A percentile compares a stretch with the other conserved stretches of the same genome.
Evolutionary conservation across 208 protist genomes (phyloP).

Genomic region (Jaenimonas drosophilae): DNA sequence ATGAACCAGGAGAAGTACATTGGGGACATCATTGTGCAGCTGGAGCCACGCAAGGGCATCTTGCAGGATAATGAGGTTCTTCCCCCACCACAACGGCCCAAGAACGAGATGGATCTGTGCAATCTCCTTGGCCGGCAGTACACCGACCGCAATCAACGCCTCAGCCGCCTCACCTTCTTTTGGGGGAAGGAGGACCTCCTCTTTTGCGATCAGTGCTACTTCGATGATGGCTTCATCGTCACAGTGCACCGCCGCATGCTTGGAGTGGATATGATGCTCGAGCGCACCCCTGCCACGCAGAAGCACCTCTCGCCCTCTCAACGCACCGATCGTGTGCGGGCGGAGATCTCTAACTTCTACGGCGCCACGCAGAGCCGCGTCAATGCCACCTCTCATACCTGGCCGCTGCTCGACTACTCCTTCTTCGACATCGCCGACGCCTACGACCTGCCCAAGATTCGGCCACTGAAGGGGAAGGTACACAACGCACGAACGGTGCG

Average conservation of each 20-base stretch:
- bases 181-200: slow-evolving; percentile 60
- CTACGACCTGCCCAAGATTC: slow-evolving; percentile 22
- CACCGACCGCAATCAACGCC: slow-evolving; percentile 73
- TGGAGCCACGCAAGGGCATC: slow-evolving; percentile 73
- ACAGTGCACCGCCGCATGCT: slow-evolving; percentile 73
- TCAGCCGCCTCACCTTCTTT: slow-evolving; percentile 53
- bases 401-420: slow-evolving; percentile 43
- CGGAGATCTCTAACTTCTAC: slow-evolving; percentile 9
- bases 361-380: slow-evolving; percentile 13
- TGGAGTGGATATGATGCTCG: slow-evolving; percentile 47
- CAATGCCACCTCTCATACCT: slow-evolving; percentile 17
- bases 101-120: slow-evolving; percentile 34
- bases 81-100: slow-evolving; percentile 30
- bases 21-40: slow-evolving; percentile 27
- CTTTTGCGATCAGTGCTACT: slow-evolving; percentile 65
- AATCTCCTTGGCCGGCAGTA: slow-evolving; percentile 47
- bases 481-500: slow-evolving; percentile 22
- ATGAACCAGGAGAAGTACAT: slow-evolving; percentile 29
- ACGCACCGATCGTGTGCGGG: slow-evolving; percentile 5
- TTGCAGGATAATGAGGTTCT: slow-evolving; percentile 72
- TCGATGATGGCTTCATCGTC: slow-evolving; percentile 69
- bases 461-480: slow-evolving; percentile 28
- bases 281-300: slow-evolving; percentile 9
- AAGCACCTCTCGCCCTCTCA: slow-evolving; percentile 10
- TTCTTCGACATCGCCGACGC: slow-evolving; percentile 26